phyloP scores from a whole-genome alignment of 139 green algal species.

The Volvox reticuliferus region DNA sequence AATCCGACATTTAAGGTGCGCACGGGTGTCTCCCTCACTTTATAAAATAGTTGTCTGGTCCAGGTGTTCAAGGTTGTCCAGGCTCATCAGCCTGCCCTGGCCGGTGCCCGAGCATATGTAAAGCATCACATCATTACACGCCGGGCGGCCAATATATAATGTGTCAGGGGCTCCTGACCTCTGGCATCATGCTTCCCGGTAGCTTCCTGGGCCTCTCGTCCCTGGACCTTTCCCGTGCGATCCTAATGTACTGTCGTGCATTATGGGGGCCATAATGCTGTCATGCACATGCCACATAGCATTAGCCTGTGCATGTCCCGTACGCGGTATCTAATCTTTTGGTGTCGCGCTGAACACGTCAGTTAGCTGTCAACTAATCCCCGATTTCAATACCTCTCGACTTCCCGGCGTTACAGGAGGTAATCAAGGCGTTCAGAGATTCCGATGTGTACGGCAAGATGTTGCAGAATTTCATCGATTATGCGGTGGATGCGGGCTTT shows the following conservation, averaged over 20 bases:
- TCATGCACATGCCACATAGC: background rate
- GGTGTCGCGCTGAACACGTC: no score
- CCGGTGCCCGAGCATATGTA: background rate
- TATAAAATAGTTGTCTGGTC: background rate
- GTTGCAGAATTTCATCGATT: background rate
- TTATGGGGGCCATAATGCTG: background rate
- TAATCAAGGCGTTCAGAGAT: background rate
- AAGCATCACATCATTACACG: background rate
- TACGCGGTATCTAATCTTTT: background rate
- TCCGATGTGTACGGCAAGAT: background rate
- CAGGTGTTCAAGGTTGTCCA: background rate
- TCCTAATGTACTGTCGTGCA: background rate
- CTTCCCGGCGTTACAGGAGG: background rate
- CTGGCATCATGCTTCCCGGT: no score
- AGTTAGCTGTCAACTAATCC: background rate
- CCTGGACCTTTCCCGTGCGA: background rate
- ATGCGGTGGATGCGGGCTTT: conserved; percentile 35
- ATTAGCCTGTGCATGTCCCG: background rate
- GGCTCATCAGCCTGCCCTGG: background rate
- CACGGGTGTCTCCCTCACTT: no score
- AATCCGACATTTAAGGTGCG: background rate
- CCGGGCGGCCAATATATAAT: background rate
- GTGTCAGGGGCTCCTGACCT: no score
- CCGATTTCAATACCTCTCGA: background rate
- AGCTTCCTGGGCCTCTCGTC: no score